Evolutionary conservation across 805 yeast genomes (phyloP).

Genomic region (Maudiozyma saulgeensis): DNA sequence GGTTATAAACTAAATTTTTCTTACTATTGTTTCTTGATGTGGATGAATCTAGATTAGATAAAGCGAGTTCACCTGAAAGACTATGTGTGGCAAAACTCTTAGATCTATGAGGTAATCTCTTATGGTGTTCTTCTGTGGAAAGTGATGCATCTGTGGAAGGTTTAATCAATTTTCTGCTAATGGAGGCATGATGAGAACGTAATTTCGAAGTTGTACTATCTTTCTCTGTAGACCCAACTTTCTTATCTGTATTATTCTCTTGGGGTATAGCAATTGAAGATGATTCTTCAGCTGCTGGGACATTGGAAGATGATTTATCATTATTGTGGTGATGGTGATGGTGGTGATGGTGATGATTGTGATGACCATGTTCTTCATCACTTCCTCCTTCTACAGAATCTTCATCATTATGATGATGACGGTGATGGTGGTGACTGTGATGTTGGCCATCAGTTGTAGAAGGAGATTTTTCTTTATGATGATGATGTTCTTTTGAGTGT

Average conservation of each 20-base stretch:
- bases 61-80: slow-evolving; percentile 1
- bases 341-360: not conserved
- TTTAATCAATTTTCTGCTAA: not conserved
- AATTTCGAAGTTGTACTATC: slow-evolving; percentile 1
- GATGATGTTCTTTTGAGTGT: not conserved
- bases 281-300: not conserved
- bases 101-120: slow-evolving; percentile 7
- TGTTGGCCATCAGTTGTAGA: not conserved
- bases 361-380: not conserved
- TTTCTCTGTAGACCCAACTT: not conserved
- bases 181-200: slow-evolving; percentile 7
- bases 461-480: not conserved
- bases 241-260: too few relatives aligned
- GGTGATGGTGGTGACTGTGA: not conserved
- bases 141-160: not conserved
- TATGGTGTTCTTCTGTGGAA: not conserved
- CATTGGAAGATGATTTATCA: not conserved
- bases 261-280: too few relatives aligned
- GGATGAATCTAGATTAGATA: not conserved
- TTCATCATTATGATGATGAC: not conserved
- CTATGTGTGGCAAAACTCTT: slow-evolving; percentile 10
- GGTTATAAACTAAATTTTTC: slow-evolving; percentile 48
- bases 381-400: not conserved
- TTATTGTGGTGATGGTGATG: not conserved
- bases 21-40: slow-evolving; percentile 4